A percentile compares a stretch with the other conserved stretches of the same genome.
phyloP scores from a whole-genome alignment of 805 yeast genomes.

The Candida koratica region DNA sequence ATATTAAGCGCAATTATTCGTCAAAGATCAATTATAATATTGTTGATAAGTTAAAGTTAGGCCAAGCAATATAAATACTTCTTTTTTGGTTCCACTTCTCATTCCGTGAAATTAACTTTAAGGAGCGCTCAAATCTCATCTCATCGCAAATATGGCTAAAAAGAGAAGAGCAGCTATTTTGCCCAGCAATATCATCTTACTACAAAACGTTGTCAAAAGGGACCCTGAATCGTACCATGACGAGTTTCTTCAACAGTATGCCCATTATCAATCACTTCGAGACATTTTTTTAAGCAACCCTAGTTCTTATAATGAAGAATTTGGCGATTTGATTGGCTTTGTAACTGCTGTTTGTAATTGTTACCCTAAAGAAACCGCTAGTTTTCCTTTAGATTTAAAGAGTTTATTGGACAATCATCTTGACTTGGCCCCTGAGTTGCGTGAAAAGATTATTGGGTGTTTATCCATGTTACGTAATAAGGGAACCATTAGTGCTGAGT shows the following conservation, averaged over 20 bases:
- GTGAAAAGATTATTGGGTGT: conserved; percentile 89
- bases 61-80: neutral
- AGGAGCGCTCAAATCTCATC: too few relatives aligned
- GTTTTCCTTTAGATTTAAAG: conserved; percentile 78
- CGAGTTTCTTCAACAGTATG: conserved; percentile 87
- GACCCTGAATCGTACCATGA: conserved; percentile 94
- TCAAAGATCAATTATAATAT: conserved; percentile 89
- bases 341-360: conserved; percentile 88
- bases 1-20: conserved; percentile 62
- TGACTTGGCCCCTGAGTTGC: conserved; percentile 74
- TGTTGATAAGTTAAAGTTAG: conserved; percentile 36
- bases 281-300: conserved; percentile 82
- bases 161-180: conserved; percentile 87
- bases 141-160: conserved; percentile 58
- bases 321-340: conserved; percentile 83
- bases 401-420: conserved; percentile 69
- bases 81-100: neutral
- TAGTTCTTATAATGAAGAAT: conserved; percentile 50
- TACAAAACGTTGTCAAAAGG: conserved; percentile 88
- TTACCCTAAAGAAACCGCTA: conserved; percentile 82
- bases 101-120: too few relatives aligned
- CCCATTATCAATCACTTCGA: conserved; percentile 86
- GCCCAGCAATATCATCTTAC: conserved; percentile 85
- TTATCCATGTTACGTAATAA: conserved; percentile 88
- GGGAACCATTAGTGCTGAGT: conserved; percentile 72